Base-by-base conservation (phyloP, 495 filamentous ascomycete species). In the Podospora anserina region DNA sequence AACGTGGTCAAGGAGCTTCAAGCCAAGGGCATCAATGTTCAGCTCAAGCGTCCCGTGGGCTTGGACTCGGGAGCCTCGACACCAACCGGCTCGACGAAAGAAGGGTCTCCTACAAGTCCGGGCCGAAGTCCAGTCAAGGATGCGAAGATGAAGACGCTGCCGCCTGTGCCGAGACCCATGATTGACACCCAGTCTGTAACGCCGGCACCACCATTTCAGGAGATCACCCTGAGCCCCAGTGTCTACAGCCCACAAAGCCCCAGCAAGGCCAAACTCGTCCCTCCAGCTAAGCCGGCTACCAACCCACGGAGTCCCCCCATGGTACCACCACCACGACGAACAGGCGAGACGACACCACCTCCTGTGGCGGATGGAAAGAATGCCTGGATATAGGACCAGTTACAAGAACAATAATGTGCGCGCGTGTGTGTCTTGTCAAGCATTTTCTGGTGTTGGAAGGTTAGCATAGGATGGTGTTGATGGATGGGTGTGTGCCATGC, bases 221-320 rank as follows among this genome's bases (percentile, higher is more conserved):
- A 73, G 59, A 26, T 70, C 19, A 83, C 76, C 0, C 74, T 84
- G 9, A 82, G 73, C 19, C 78, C 82, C 1, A 77, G 74, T 2
- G 76, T 83, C 61, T 84, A 83, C 64, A 72, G 72, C 57, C 81
- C 80, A 2, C 69, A 73, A 0, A 82, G 78, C 30, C 80, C 81
- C 2, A 80, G 73, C 26, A 82, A 78, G 61, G 68, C 72, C 23
- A 84, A 78, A 68, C 70, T 82, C 0, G 60, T 74, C 44, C 71
- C 72, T 1, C 55, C 26, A 2, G 49, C 70, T 34, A 70, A 67
- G 55, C 39, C 2, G 13, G 26, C 66, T 20, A 66, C 66, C 55
- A 68, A 39, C 30, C 61, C 32, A 49, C 28, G 68, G 39, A 74
- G 66, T 61, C 65, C 72, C 44, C 68, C 70, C n/a, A 30, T 66